Evolutionary conservation across 2,329 filamentous ascomycete genomes (phyloP).

Genomic region (Neofusicoccum sp.): DNA sequence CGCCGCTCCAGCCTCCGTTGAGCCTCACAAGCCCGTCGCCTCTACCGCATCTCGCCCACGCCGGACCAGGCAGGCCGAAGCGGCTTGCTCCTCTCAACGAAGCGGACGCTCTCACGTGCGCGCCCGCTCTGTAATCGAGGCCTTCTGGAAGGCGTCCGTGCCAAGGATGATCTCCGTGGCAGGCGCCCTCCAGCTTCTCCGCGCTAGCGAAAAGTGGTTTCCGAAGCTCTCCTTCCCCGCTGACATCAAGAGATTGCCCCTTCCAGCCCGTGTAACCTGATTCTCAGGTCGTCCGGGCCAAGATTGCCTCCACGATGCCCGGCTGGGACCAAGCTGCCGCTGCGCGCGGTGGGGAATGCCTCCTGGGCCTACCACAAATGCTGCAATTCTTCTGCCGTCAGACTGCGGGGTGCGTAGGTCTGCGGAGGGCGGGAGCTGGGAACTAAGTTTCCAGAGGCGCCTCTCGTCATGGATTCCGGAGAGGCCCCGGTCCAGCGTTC

Average conservation of each 20-base stretch:
- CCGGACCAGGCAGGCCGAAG: not conserved
- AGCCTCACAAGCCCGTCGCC: conserved; percentile 1
- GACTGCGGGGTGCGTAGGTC: conserved; percentile 2
- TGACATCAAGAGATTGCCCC: conserved; percentile 16
- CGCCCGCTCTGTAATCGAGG: not conserved
- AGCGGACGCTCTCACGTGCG: not conserved
- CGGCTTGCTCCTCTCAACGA: not conserved
- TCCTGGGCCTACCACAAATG: conserved; percentile 4
- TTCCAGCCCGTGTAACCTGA: conserved; percentile 12
- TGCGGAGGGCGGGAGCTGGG: conserved; percentile 11
- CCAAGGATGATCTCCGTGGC: conserved; percentile 4
- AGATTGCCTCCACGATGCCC: not conserved
- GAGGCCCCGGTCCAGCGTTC: conserved; percentile 1
- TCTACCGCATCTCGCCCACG: not conserved
- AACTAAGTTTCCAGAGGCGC: conserved; percentile 16
- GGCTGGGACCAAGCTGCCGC: not conserved
- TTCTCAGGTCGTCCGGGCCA: conserved; percentile 8
- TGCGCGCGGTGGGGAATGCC: not conserved
- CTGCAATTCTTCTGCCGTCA: conserved; percentile 5
- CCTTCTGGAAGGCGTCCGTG: conserved; percentile 2
- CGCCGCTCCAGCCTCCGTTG: not conserved
- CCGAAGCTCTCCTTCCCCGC: conserved; percentile 15
- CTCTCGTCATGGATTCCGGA: conserved; percentile 19
- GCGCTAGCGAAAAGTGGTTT: conserved; percentile 19
- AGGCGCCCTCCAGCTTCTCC: not conserved